These are phyloP conservation scores for Podaxis sp. DNA, from an alignment of 768 basidiomycete genomes.

Conservation along the genomic window DNA sequence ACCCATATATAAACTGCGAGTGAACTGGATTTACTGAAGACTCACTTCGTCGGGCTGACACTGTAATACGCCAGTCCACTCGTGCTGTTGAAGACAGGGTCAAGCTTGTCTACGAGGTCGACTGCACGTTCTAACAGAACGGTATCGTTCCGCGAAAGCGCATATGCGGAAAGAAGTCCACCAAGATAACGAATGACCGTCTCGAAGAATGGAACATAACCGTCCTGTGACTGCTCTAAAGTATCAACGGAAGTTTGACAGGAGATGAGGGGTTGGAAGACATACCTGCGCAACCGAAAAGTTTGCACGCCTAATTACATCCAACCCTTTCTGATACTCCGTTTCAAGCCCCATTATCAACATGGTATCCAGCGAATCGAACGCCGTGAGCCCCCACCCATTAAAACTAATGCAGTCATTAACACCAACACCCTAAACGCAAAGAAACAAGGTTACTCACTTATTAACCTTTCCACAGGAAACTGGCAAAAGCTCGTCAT, in stretches of 20 bases:
- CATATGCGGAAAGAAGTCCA: constrained; percentile 80
- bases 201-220: constrained; percentile 63
- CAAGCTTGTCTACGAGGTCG: constrained; percentile 69
- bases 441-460: constrained; percentile 30
- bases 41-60: constrained; percentile 62
- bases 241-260: not conserved
- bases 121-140: constrained; percentile 67
- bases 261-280: not conserved
- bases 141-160: constrained; percentile 55
- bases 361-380: constrained; percentile 87
- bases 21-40: constrained; percentile 1
- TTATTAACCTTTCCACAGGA: constrained; percentile 42
- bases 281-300: constrained; percentile 45
- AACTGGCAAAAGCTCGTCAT: constrained; percentile 60
- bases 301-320: constrained; percentile 42
- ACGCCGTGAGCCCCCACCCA: constrained; percentile 72
- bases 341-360: constrained; percentile 71
- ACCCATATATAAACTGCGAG: not conserved
- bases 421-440: not conserved
- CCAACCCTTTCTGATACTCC: constrained; percentile 64
- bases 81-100: constrained; percentile 66
- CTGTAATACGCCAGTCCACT: constrained; percentile 69
- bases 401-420: constrained; percentile 50
- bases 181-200: constrained; percentile 90
- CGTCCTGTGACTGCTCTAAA: constrained; percentile 2